Evolutionary conservation across 2,329 filamentous ascomycete species (phyloP), one percentile per base, ranked within the genome.

Genomic region (Fusarium citri): DNA sequence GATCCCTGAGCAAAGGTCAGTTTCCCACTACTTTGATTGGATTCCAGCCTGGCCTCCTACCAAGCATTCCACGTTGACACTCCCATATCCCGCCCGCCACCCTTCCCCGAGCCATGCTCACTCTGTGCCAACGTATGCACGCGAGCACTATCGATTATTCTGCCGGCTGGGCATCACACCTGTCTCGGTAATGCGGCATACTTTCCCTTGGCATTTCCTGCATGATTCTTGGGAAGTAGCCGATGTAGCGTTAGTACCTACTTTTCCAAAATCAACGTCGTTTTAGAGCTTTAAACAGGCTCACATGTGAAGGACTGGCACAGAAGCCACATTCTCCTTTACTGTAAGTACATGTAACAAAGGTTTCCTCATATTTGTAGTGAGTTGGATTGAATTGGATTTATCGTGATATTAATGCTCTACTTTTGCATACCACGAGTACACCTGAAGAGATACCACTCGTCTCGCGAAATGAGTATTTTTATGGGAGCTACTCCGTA

Each of bases 141-240:
- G 41, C 50, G 43, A 67, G 49, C 66, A 56, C 48, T 28, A 62
- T 28, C 62, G 48, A 51, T 60, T 54, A 47, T 56, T 71, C 47
- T 62, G 34, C 54, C 41, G 59, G 42, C 68, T 73, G 66, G 72
- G 72, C 64, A 66, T 30, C 46, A 69, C 71, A 74, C 72, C 67
- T 71, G 60, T 60, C 53, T 73, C 72, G 72, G 72, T 58, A 67
- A 50, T 31, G 53, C 72, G 72, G 72, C 72, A 74, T 37, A 8
- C 14, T 37, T 12, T 14, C 11, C 11, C 16, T 31, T 50, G 16
- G 20, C 7, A 14, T 22, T 34, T 6, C 18, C 7, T 50, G 47
- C 30, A 37, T 37, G 10, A 4, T 7, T 37, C 34, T 37, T 37
- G 18, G 18, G 34, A n/a, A 37, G 34, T 37, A 18, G 18, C 6